Base-by-base conservation (phyloP, 768 basidiomycete species). In the Fomitopsis serialis region DNA sequence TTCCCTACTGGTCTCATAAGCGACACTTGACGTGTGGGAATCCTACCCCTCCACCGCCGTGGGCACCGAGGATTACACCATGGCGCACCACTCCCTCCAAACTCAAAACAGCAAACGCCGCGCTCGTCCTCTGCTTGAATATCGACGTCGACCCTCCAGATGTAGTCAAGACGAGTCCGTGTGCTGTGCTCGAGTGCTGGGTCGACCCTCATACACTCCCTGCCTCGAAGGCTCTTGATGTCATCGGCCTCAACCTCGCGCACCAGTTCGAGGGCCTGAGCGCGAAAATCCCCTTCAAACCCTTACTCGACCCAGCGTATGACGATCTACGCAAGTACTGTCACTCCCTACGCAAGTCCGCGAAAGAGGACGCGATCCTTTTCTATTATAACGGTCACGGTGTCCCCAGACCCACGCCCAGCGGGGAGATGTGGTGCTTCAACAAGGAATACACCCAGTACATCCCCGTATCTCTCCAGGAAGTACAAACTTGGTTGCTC, bases 381-480 rank as follows among this genome's bases (percentile, higher is more conserved):
- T 96, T 98, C 70, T 92, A 98, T 70, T 99, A 98, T 72, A 99
- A 98, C 58, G 97, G 97, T 2, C 97, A 98, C 57, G 97, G 97
- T 22, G 97, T 99, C 21, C 96, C 96, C 2, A 95, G 92, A 63
- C 97, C 97, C 11, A 98, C 97, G 0, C 77, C 89, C 0, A 94
- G 91, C 58, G 90, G 97, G 22, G 97, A 99, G 70, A 78, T 99
- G 49, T 99, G 97, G 97, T 95, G 97, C 52, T 99, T 99, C 75
- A 98, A 99, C 70, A 79, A 85, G 63, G 89, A 84, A 60, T 98
- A 98, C 68, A 98, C 97, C 0, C 96, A 99, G 69, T 99, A 99
- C 65, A 98, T 98, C 54, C 97, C 97, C 0, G 89, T 98, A 11
- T 94, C 92, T 17, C 75, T 99, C 42, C 87, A 87, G 68, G 97